phyloP scores from a whole-genome alignment of 805 yeast species.

The Allodekkera sacchari region DNA sequence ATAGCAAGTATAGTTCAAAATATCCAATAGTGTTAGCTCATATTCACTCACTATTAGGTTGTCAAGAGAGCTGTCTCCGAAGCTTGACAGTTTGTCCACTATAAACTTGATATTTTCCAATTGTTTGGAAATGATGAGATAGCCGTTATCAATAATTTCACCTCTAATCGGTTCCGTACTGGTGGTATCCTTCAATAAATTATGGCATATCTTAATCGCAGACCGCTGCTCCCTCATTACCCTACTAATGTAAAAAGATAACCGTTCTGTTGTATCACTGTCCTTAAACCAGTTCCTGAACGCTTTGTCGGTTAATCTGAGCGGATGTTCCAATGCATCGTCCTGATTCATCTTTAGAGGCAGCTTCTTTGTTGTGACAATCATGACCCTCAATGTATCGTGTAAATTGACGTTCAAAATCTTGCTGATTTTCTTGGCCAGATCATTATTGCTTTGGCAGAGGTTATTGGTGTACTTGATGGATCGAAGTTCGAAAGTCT shows the following conservation, averaged over 20 bases:
- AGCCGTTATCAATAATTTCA: constrained; percentile 20
- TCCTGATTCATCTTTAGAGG: no score
- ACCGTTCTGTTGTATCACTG: constrained; percentile 27
- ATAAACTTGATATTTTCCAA: constrained; percentile 10
- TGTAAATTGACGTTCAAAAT: constrained; percentile 30
- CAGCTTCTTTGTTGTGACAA: constrained; percentile 30
- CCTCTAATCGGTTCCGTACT: constrained; percentile 14
- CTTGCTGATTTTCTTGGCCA: constrained; percentile 33
- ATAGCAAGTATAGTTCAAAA: constrained; percentile 19
- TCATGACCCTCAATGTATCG: constrained; percentile 43
- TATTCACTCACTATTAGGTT: constrained; percentile 10
- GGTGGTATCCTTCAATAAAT: constrained; percentile 22
- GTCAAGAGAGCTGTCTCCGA: constrained; percentile 9
- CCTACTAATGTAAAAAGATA: constrained; percentile 28
- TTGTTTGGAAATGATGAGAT: constrained; percentile 25
- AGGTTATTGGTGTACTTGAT: constrained; percentile 7
- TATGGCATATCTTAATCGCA: constrained; percentile 34
- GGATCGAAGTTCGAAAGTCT: constrained; percentile 9
- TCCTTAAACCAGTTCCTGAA: constrained; percentile 16
- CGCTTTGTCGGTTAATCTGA: constrained; percentile 9
- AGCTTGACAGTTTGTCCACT: constrained; percentile 5
- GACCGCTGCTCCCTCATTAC: constrained; percentile 45
- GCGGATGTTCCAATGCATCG: no score
- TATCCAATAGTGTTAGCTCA: constrained; percentile 13
- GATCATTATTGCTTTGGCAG: constrained; percentile 26